Evolutionary conservation across 2,329 filamentous ascomycete species (phyloP), one percentile per base, ranked within the genome.

Genomic region (Botryotinia convoluta): DNA sequence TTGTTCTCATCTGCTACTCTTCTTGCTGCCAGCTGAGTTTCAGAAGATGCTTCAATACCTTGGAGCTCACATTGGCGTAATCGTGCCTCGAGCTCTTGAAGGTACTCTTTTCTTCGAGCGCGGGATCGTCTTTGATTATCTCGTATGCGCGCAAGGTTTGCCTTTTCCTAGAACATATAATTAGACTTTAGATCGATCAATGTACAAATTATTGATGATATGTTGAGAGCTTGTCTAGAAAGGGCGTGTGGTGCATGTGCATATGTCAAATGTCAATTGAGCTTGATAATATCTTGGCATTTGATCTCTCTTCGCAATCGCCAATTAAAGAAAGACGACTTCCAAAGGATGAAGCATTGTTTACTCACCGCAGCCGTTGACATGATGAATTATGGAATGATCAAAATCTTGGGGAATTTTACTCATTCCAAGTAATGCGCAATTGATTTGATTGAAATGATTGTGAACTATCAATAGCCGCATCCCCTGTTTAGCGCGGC

Each of bases 121-220:
- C 92, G 89, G n/a, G 90, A 93, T 75, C 92, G 89, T 72, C 92
- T 87, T 80, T 94, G 92, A 78, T 94, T 95, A 78, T 94, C 91
- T 76, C 92, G 88, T 77, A 94, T 91, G 73, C 92, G 90, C 64
- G 88, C 86, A 48, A 82, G 79, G 71, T 83, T 81, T 59, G 77
- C 76, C 75, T 80, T 81, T 74, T 79, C 77, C 77, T 79, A 67
- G 42, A 63, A 73, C 57, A 72, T 69, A 16, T 6, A 22, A 60
- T 74, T 68, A 74, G 57, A 57, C 39, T 4, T 48, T 10, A 22
- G 39, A 16, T 57, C 9, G 3, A 68, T 16, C 2, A 39, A 29
- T 14, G 18, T 45, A 22, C 35, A 32, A 29, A 20, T 54, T 39
- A 29, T 39, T 39, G 45, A 54, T 20, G 64, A 42, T 3, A 8